Conservation (phyloP, 2,329 filamentous ascomycete species). For the Diaporthe amygdali region DNA sequence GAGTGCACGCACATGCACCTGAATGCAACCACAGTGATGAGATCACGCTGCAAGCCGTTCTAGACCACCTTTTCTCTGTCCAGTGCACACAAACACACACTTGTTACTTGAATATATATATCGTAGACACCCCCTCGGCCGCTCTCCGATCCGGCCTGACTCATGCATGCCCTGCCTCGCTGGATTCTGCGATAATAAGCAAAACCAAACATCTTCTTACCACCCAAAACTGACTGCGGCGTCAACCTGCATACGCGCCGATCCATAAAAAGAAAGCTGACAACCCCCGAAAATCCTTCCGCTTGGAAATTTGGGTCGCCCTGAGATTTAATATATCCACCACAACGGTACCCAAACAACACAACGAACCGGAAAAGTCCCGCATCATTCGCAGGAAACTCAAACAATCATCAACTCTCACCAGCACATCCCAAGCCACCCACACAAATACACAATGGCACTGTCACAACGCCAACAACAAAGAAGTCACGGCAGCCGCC, state of each 20-base stretch:
- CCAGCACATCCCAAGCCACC: background rate
- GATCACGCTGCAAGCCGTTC: slow-evolving; percentile 16
- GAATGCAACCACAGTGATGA: slow-evolving; percentile 1
- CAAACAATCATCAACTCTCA: background rate
- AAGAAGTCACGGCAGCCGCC: background rate
- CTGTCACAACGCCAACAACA: background rate
- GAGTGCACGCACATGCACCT: slow-evolving; percentile 6
- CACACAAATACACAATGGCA: background rate
- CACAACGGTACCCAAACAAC: background rate
- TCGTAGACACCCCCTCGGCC: background rate
- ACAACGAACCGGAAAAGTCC: background rate
- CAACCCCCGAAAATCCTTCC: slow-evolving; percentile 5
- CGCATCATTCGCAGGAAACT: background rate
- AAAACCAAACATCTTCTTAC: slow-evolving; percentile 11
- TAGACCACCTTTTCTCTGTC: background rate
- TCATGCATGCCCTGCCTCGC: slow-evolving; percentile 21
- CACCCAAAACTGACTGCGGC: slow-evolving; percentile 19
- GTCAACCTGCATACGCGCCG: slow-evolving; percentile 20
- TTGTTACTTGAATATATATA: slow-evolving; percentile 13
- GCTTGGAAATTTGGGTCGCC: background rate
- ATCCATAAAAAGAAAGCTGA: slow-evolving; percentile 26
- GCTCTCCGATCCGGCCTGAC: slow-evolving; percentile 13
- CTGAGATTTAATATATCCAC: slow-evolving; percentile 6
- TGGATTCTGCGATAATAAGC: slow-evolving; percentile 5
- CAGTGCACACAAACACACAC: background rate